Base-by-base conservation (phyloP, 2,329 filamentous ascomycete species). In the Colletotrichum echinochloae region DNA sequence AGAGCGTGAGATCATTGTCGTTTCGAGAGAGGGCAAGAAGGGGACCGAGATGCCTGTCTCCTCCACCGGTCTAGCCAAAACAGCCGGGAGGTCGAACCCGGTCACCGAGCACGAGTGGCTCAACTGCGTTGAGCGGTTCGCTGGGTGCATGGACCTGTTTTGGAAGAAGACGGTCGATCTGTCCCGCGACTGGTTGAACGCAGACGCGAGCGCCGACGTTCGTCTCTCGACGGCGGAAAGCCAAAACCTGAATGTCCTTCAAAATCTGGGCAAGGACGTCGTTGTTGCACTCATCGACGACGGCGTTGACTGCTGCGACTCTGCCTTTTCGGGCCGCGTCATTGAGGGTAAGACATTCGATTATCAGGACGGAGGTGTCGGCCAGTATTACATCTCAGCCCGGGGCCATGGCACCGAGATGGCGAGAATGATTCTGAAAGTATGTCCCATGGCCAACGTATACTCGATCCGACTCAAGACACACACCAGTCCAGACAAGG, bases 261-360 rank as follows among this genome's bases (percentile, higher is more conserved):
- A 52, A 33, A 52, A 20, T 14, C 5, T 33, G 26, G 26, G 51
- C 2, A 52, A 52, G 28, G 26, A 52, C 28, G 49, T 80, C 64
- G 76, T 74, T 23, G 73, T 82, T 5, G 81, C 80, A 1, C 73
- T 83, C 5, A 82, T 83, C 37, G 81, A 83, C 60, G 80, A 83
- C 35, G 81, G 81, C 4, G 76, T 82, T 0, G 78, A 81, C 52
- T 71, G 76, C 4, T 73, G 72, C 9, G 73, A 78, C 6, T 12
- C 59, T 4, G 33, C 26, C 7, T 66, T 82, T 3, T 65, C 77
- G 8, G 72, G 70, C 33, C 74, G 65, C 6, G 75, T 78, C 30
- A 71, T 73, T 0, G 74, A 66, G 1, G 81, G 80, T 0, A 57
- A 67, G 6, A 78, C 74, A 2, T 81, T 80, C 51, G 74, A 73